These are phyloP conservation scores for Lactarius trivialis DNA, from an alignment of 768 basidiomycete genomes.

Conservation along the genomic window DNA sequence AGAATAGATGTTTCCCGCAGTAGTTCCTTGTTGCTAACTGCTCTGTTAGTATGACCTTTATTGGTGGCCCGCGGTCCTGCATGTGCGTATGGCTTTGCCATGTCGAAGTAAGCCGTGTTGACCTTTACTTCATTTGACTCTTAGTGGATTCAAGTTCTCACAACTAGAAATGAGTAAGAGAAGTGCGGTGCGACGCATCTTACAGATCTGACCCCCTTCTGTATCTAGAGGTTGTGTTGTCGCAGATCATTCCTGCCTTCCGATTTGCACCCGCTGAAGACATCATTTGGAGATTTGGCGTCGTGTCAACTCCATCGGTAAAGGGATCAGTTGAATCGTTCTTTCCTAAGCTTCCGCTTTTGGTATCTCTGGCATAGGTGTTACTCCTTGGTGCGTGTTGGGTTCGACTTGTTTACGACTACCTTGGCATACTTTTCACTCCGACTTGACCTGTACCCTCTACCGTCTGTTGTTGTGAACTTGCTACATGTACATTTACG, in stretches of 20 bases:
- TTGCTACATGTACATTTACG: background rate
- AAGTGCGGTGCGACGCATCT: background rate
- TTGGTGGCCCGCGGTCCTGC: background rate
- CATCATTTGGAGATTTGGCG: background rate
- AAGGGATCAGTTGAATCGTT: background rate
- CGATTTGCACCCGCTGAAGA: background rate
- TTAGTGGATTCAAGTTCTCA: constrained; percentile 37
- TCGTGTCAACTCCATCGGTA: background rate
- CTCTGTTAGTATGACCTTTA: background rate
- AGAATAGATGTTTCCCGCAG: background rate
- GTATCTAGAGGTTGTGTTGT: background rate
- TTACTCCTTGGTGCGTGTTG: background rate
- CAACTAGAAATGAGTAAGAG: constrained; percentile 16
- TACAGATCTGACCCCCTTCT: constrained; percentile 32
- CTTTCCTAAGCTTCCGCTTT: background rate
- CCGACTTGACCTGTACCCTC: background rate
- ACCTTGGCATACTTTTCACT: background rate
- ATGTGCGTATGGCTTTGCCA: background rate
- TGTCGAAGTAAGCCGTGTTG: background rate
- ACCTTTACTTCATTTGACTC: background rate
- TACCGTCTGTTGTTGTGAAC: background rate
- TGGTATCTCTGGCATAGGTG: background rate
- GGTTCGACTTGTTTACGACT: background rate
- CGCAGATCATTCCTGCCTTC: background rate
- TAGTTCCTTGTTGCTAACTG: background rate